Conservation (phyloP, 1,284 basidiomycete genomes). For the Anthracocystis panici-leucophaei region DNA sequence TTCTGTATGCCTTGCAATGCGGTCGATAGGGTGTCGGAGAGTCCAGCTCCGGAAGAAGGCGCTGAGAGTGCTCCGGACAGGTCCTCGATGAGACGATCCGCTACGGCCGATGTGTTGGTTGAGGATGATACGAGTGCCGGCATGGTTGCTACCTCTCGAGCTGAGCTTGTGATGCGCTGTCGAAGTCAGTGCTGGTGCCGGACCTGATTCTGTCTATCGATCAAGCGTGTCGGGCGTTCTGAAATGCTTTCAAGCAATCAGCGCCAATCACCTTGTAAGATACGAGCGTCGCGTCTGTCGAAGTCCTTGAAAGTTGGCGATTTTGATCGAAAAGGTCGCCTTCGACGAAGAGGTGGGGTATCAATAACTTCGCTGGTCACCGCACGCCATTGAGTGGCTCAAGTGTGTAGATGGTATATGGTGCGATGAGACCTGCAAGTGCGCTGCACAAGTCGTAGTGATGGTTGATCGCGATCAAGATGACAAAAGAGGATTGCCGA, state of each 20-base stretch:
- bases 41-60: conserved; percentile 12
- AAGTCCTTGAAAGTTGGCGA: neutral
- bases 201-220: neutral
- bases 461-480: conserved; percentile 3
- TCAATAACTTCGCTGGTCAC: neutral
- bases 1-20: conserved; percentile 22
- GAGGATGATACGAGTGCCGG: conserved; percentile 22
- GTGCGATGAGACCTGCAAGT: neutral
- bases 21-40: conserved; percentile 12
- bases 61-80: conserved; percentile 28
- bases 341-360: neutral
- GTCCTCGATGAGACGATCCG: conserved; percentile 33
- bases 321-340: neutral
- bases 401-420: neutral
- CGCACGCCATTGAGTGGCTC: neutral
- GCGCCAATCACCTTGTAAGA: neutral
- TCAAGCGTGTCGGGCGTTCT: neutral
- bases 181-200: neutral
- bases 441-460: neutral
- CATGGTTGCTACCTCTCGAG: conserved; percentile 4
- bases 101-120: conserved; percentile 14
- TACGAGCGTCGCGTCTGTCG: neutral
- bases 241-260: neutral
- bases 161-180: neutral
- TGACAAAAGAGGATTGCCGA: neutral